Percentiles rank a stretch among this genome's conserved stretches.
phyloP scores from a whole-genome alignment of 192 early-diverging fungal species.

The Coemansia sp. region DNA sequence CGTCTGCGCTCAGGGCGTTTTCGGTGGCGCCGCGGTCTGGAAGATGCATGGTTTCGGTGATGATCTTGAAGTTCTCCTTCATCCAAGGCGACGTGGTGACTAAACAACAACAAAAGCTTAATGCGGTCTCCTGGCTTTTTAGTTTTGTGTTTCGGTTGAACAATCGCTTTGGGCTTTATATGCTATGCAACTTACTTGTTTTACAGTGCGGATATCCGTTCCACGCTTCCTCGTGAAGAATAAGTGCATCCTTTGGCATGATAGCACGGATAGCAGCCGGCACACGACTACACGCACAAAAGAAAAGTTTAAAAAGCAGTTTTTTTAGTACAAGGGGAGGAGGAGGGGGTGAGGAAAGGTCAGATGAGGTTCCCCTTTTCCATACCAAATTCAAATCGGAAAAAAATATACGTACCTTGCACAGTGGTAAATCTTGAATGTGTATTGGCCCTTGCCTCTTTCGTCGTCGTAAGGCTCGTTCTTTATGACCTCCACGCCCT shows the following conservation, averaged over 20 bases:
- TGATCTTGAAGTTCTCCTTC: constrained; percentile 70
- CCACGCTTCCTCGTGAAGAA: constrained; percentile 81
- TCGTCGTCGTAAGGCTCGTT: constrained; percentile 80
- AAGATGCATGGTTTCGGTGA: constrained; percentile 75
- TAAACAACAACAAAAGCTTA: constrained; percentile 1
- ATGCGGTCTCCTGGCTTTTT: background rate
- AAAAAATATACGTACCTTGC: constrained; percentile 30
- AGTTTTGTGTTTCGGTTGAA: background rate
- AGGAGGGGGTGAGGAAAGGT: too few species aligned
- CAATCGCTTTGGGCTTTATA: too few species aligned
- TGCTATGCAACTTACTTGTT: constrained; percentile 35
- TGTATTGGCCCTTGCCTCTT: constrained; percentile 76
- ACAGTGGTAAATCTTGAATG: constrained; percentile 74
- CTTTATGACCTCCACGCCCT: constrained; percentile 76
- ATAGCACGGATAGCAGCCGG: constrained; percentile 65
- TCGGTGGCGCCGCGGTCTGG: constrained; percentile 71
- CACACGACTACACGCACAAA: constrained; percentile 52
- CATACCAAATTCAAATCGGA: too few species aligned
- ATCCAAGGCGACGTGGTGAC: constrained; percentile 67
- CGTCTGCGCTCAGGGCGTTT: constrained; percentile 59
- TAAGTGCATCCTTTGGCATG: constrained; percentile 65
- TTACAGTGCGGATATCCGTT: constrained; percentile 77
- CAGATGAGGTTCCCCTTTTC: too few species aligned
- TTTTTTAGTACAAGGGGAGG: too few species aligned
- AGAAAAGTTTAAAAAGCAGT: background rate